Base-by-base conservation (phyloP, 352 stramenopile genomes). In the Globisporangium alternatum region DNA sequence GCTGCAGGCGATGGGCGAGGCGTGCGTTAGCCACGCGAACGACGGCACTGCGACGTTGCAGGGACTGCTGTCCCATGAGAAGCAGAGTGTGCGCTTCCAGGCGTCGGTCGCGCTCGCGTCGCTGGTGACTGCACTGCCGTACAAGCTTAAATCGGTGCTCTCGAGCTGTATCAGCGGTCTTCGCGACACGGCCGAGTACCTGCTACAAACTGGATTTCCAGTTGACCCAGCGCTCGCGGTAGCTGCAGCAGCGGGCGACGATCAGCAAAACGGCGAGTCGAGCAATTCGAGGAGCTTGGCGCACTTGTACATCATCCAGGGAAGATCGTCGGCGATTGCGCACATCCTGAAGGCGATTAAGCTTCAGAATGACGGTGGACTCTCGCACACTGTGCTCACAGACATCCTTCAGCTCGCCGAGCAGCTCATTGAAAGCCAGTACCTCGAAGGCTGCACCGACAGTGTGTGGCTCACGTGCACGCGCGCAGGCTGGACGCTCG, bases 401-500 rank as follows among this genome's bases (percentile, higher is more conserved):
- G 81, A 86, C 30, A 79, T 94, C 17, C 81, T 91, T 51, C 65
- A 68, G 33, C 77, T 91, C 19, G 88, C 87, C 0, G 81, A 90
- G 56, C 71, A 81, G 51, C 78, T 96, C 43, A 70, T 96, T 10
- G 82, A 88, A 48, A 93, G 81, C 49, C 88, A 96, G 61, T 95
- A 92, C 56, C 66, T 86, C 22, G 82, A 86, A 62, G 76, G 81
- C 25, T 93, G 81, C 61, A 70, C 74, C 3, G 88, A 96, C 64
- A 93, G 86, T 58, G 81, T 95, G 35, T 96, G 88, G 88, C 69
- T 96, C 37, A 96, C 88, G 12, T 96, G 86, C 60, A 96, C 88
- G 6, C 86, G 88, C 17, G 88, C 83, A 54, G 88, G 88, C 17
- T 96, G 88, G 88, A 88, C 74, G 5, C 49, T 96, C n/a, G 64